phyloP scores from a whole-genome alignment of 352 stramenopile species.

The Pilasporangium apinafurcum region DNA sequence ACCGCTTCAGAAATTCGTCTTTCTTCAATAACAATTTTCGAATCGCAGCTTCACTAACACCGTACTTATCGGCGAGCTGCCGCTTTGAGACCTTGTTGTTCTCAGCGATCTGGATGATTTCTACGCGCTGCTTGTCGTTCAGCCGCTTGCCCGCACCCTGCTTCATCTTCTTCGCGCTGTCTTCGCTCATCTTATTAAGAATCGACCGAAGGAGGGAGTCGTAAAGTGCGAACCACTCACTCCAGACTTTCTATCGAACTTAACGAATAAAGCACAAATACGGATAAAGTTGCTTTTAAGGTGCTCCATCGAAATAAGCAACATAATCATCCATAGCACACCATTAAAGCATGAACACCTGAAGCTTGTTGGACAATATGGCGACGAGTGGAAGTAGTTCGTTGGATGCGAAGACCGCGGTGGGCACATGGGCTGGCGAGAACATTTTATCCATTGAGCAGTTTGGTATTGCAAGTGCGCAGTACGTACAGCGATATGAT shows the following conservation, averaged over 20 bases:
- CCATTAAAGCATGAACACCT: no score
- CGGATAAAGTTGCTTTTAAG: no score
- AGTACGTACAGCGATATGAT: conserved; percentile 20
- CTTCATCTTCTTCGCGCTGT: conserved; percentile 53
- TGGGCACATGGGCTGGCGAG: conserved; percentile 57
- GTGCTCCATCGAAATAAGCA: no score
- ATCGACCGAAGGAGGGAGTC: background rate
- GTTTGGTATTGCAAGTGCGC: conserved; percentile 66
- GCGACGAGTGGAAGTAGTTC: conserved; percentile 13
- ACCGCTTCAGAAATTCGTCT: conserved; percentile 70
- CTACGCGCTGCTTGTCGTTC: conserved; percentile 75
- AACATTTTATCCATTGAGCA: conserved; percentile 78
- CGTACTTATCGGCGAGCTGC: conserved; percentile 68
- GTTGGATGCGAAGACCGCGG: conserved; percentile 54
- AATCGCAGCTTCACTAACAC: conserved; percentile 73
- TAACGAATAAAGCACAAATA: no score
- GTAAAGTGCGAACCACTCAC: conserved; percentile 10
- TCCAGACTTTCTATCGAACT: background rate
- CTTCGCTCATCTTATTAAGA: conserved; percentile 11
- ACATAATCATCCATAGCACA: no score
- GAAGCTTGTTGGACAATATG: conserved; percentile 3
- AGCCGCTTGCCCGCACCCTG: conserved; percentile 66
- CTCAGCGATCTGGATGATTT: conserved; percentile 80
- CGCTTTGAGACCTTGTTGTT: conserved; percentile 77
- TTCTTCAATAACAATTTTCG: conserved; percentile 79